Percentiles rank a stretch among this genome's conserved stretches.
Conservation (phyloP, 129 eudicot species). For the Centrapalus pauciflorus region DNA sequence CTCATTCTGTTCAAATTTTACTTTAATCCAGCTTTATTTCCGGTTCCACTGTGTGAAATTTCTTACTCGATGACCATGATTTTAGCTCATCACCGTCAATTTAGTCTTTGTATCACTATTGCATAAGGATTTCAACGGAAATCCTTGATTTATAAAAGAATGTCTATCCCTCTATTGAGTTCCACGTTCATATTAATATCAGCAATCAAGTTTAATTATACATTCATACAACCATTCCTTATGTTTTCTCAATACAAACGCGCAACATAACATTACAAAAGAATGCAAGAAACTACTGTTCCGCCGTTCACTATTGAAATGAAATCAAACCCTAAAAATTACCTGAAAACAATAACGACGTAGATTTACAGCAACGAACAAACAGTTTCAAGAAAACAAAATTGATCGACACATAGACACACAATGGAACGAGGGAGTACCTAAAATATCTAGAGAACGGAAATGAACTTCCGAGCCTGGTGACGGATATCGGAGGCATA, state of each 20-base stretch:
- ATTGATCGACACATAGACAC: background rate
- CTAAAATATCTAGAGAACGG: constrained; percentile 62
- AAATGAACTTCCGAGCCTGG: constrained; percentile 33
- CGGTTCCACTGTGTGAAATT: background rate
- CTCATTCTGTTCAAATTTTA: too few relatives aligned
- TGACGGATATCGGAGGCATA: constrained; percentile 42
- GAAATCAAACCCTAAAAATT: background rate
- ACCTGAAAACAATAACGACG: background rate
- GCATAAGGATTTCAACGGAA: background rate
- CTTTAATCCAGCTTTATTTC: background rate
- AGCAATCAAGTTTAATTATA: background rate
- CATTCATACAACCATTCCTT: background rate
- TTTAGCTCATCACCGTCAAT: background rate
- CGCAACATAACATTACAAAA: background rate
- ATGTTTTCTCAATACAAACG: background rate
- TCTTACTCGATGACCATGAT: background rate
- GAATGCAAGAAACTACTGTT: background rate
- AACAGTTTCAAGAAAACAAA: background rate
- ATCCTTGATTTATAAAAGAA: background rate
- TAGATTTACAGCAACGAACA: background rate
- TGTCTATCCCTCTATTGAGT: background rate
- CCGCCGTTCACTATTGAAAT: background rate
- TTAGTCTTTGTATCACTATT: too few relatives aligned
- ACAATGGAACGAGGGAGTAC: constrained; percentile 11
- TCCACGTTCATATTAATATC: background rate